phyloP scores from a whole-genome alignment of 2,329 filamentous ascomycete species.

The Knoxdaviesia capensis region DNA sequence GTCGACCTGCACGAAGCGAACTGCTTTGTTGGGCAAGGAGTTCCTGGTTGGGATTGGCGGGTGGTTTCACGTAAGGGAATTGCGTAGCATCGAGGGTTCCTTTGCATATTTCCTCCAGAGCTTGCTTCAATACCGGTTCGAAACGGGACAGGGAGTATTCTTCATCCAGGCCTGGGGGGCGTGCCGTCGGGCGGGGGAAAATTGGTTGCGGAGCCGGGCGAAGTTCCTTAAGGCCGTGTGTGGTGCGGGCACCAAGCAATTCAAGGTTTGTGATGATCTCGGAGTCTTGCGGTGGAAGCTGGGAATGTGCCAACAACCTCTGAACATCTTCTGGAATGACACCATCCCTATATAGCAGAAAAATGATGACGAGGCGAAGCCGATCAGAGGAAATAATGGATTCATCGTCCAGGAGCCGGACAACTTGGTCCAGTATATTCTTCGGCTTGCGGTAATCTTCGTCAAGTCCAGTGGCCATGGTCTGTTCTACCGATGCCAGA shows the following conservation, averaged over 20 bases:
- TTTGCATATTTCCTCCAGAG: conserved; percentile 55
- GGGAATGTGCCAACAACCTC: conserved; percentile 66
- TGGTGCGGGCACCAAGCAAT: conserved; percentile 56
- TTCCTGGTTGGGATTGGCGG: conserved; percentile 41
- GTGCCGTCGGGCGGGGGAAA: conserved; percentile 32
- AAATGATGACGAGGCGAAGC: conserved; percentile 68
- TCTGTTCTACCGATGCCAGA: conserved; percentile 75
- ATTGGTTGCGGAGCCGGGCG: conserved; percentile 44
- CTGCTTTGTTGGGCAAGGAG: conserved; percentile 36
- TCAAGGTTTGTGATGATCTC: conserved; percentile 61
- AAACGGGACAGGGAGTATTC: conserved; percentile 78
- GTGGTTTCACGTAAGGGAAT: conserved; percentile 58
- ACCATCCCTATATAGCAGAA: conserved; percentile 70
- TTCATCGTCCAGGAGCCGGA: conserved; percentile 75
- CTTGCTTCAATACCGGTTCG: conserved; percentile 59
- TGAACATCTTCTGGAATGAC: conserved; percentile 67
- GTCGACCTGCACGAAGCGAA: conserved; percentile 77
- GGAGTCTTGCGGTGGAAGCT: conserved; percentile 53
- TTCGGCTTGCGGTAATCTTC: conserved; percentile 86
- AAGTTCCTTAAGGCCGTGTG: conserved; percentile 53
- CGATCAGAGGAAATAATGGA: conserved; percentile 52
- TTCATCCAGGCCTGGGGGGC: conserved; percentile 36
- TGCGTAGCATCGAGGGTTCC: conserved; percentile 43
- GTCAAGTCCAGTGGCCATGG: conserved; percentile 75
- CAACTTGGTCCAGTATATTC: conserved; percentile 67